phyloP scores from a whole-genome alignment of 257 asterid species.

The Fraxinus excelsior region DNA sequence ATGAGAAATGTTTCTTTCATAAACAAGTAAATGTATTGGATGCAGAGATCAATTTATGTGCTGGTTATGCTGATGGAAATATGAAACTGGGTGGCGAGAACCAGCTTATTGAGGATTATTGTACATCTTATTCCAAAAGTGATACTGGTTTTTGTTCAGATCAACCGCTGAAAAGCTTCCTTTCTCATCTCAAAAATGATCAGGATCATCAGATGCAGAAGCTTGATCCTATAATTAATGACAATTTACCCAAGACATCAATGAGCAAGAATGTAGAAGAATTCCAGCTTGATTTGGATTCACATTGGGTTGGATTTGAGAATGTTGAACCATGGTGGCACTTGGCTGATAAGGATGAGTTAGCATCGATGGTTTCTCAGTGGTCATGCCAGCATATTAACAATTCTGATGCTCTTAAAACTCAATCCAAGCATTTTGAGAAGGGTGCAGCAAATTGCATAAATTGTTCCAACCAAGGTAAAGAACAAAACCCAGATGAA shows the following conservation, averaged over 20 bases:
- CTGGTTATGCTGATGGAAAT: slow-evolving; percentile 28
- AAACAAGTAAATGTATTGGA: slow-evolving; percentile 31
- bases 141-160: slow-evolving; percentile 37
- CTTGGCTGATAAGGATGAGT: slow-evolving; percentile 44
- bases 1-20: slow-evolving; percentile 29
- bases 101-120: slow-evolving; percentile 50
- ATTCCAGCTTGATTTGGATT: slow-evolving; percentile 33
- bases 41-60: slow-evolving; percentile 33
- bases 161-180: slow-evolving; percentile 25
- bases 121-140: slow-evolving; percentile 30
- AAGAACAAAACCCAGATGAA: slow-evolving; percentile 25
- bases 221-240: slow-evolving; percentile 30
- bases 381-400: slow-evolving; percentile 30
- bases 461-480: slow-evolving; percentile 24
- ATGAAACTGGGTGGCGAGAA: slow-evolving; percentile 35
- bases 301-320: slow-evolving; percentile 50
- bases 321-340: slow-evolving; percentile 71
- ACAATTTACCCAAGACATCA: slow-evolving; percentile 22
- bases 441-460: slow-evolving; percentile 29
- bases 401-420: slow-evolving; percentile 29
- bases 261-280: slow-evolving; percentile 14
- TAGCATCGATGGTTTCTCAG: slow-evolving; percentile 42
- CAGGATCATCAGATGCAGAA: slow-evolving; percentile 33
- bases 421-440: slow-evolving; percentile 30
- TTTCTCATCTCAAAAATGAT: slow-evolving; percentile 29